These are phyloP conservation scores for Letharia lupina DNA, from an alignment of 495 filamentous ascomycete species.

Conservation along the genomic window DNA sequence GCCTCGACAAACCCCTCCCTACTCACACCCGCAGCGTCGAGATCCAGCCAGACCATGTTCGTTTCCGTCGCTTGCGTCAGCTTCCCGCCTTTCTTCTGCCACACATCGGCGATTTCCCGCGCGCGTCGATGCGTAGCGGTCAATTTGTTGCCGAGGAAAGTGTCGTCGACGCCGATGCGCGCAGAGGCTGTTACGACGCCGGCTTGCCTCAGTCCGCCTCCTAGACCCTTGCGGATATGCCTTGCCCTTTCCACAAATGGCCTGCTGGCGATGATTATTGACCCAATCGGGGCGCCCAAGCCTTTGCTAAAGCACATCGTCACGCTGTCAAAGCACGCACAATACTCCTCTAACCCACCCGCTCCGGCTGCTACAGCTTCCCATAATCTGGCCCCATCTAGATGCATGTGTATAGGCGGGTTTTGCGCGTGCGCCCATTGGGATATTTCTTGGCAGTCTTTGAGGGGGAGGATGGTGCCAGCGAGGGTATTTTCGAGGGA, in stretches of 20 bases:
- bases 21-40: slow-evolving; percentile 39
- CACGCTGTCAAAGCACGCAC: slow-evolving; percentile 67
- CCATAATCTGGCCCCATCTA: slow-evolving; percentile 83
- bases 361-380: slow-evolving; percentile 57
- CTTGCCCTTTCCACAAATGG: slow-evolving; percentile 61
- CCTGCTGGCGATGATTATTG: slow-evolving; percentile 60
- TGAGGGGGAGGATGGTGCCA: slow-evolving; percentile 68
- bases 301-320: slow-evolving; percentile 85
- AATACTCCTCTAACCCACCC: slow-evolving; percentile 52
- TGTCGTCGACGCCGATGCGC: slow-evolving; percentile 42
- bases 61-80: slow-evolving; percentile 51
- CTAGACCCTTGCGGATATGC: slow-evolving; percentile 77
- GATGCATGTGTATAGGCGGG: slow-evolving; percentile 56
- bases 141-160: slow-evolving; percentile 56
- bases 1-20: slow-evolving; percentile 19
- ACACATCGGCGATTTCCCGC: slow-evolving; percentile 51
- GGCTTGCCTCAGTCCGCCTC: slow-evolving; percentile 71
- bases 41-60: slow-evolving; percentile 90
- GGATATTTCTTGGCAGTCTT: slow-evolving; percentile 57
- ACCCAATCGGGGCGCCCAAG: slow-evolving; percentile 80
- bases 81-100: slow-evolving; percentile 49
- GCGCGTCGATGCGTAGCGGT: slow-evolving; percentile 53
- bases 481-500: slow-evolving; percentile 77
- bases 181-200: slow-evolving; percentile 43
- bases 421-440: slow-evolving; percentile 58